Base-by-base conservation (phyloP, 2,329 filamentous ascomycete genomes). In the Davidsoniella eucalypti region DNA sequence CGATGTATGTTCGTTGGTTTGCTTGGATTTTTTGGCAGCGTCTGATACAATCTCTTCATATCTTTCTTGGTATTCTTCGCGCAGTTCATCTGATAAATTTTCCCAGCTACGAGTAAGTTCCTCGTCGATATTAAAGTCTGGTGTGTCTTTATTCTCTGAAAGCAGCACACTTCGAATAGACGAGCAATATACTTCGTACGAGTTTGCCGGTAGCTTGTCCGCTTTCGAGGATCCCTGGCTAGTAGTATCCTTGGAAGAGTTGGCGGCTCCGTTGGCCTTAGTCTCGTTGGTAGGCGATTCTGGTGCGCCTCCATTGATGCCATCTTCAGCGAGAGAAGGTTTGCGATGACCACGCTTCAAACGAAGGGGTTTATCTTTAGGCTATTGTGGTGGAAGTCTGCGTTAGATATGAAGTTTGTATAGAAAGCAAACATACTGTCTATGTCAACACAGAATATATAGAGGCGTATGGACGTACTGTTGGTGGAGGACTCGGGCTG, bases 401-500 rank as follows among this genome's bases (percentile, higher is more conserved):
- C 2, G 45, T 47, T 39, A 47, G 45, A 39, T 12, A 16, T 23
- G 21, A 23, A 23, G 21, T 23, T 23, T 23, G 21, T 23, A 23
- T 33, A 10, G 29, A 33, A 10, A 33, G 29, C 8, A 12, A 33
- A 12, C 4, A 33, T 12, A 12, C 12, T 23, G 21, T 23, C 5
- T 23, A 6, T 29, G 12, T 29, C 23, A 26, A n/a, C 21, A 18
- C 18, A 8, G 3, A 2, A 16, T 41, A 18, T 18, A n/a, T 3
- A 21, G 16, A 18, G 2, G 9, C n/a, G 25, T 9, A 26, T 26
- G 50, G 49, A 67, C 76, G 56, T 76, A 84, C 81, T 58, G 84
- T 87, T 41, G 83, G 82, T 21, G 83, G 83, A n/a, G 83, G 82
- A 59, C 81, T 86, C 5, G 81, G 82, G 61, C 81, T 86, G 58